phyloP scores from a whole-genome alignment of 2,329 filamentous ascomycete species.

The Beauveria pseudobassiana region DNA sequence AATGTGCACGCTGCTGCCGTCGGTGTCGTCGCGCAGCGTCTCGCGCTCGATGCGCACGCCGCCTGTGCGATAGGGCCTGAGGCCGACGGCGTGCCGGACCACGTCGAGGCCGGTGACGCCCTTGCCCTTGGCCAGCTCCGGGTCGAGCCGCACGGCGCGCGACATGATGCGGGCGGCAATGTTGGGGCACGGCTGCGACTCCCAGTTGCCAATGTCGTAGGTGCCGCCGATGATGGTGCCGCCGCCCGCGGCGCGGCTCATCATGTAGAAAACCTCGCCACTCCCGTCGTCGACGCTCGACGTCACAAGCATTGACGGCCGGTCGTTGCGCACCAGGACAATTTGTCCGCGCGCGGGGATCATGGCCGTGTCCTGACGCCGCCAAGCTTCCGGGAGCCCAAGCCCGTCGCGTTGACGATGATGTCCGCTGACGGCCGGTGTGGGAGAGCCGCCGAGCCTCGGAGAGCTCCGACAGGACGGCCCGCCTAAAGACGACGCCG shows the following conservation, averaged over 20 bases:
- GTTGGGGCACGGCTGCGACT: conserved; percentile 68
- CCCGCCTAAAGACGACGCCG: conserved; percentile 62
- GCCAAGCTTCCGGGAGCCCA: conserved; percentile 67
- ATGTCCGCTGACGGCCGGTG: conserved; percentile 54
- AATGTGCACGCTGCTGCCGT: conserved; percentile 32
- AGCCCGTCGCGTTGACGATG: conserved; percentile 78
- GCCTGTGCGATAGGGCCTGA: conserved; percentile 66
- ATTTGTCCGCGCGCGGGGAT: conserved; percentile 76
- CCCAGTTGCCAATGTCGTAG: conserved; percentile 74
- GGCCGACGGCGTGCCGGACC: conserved; percentile 72
- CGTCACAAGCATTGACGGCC: conserved; percentile 58
- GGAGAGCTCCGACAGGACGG: conserved; percentile 58
- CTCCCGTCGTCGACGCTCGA: conserved; percentile 68
- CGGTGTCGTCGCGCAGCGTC: conserved; percentile 41
- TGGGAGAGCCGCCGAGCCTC: conserved; percentile 52
- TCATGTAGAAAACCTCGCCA: conserved; percentile 70
- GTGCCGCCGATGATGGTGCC: conserved; percentile 84
- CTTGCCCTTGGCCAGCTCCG: conserved; percentile 54
- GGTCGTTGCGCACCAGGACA: conserved; percentile 74
- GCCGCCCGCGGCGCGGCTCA: conserved; percentile 72
- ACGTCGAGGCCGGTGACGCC: conserved; percentile 68
- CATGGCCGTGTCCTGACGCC: conserved; percentile 70
- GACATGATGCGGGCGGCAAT: conserved; percentile 80
- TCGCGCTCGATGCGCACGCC: conserved; percentile 67
- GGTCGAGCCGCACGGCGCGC: conserved; percentile 58